Base-by-base conservation (phyloP, 1,284 basidiomycete species). In the Prillingera fragicola region DNA sequence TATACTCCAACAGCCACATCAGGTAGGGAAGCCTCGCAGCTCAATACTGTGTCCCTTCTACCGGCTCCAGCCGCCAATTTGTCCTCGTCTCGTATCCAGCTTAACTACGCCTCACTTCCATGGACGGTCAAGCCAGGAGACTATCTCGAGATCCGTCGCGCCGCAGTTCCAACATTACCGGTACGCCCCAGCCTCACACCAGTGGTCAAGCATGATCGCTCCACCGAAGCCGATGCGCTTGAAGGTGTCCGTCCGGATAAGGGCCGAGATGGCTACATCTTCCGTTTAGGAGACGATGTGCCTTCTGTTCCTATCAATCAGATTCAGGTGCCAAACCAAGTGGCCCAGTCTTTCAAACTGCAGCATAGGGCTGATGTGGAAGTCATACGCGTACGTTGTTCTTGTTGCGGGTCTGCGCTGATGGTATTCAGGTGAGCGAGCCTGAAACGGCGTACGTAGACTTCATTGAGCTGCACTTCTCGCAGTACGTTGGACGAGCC, bases 401-500 rank as follows among this genome's bases (percentile, higher is more conserved):
- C 14, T 19, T 22, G 12, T 27, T 17, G 82, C 80, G 54, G 27
- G 55, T 42, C 26, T 25, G 38, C 44, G 42, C 15, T 6, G 38
- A 8, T 40, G 45, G 46, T 42, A n/a, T 36, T 22, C 48, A 88
- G 85, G 80, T 88, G 22, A 78, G 85, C 53, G 80, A 78, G 19
- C 53, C 56, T 50, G 71, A 75, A 5, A 71, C 74, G 27, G 80
- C 80, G 54, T 77, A 76, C 29, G 86, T 86, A 2, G 85, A 90
- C 53, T 86, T 84, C 62, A 77, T 94, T 40, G 91, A 95, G 60
- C 78, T 95, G 42, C 81, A 82, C 36, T 95, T 95, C 64, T 90
- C 94, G 61, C 88, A 91, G 63, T 92, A 92, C 61, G 76, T 94
- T 9, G 89, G 88, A 19, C 80, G 91, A 41, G 87, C 87, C 43